Evolutionary conservation across 129 eudicot genomes (phyloP).

Genomic region (sunflower (Helianthus annuus)): HanXRQr2.0-SUNRISE NC_035445.2:119327469-119327968

Average conservation of each 20-base stretch:
- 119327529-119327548: no score
- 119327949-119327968: conserved; percentile 43
- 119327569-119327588: no score
- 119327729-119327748: conserved; percentile 63
- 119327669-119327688: conserved; percentile 67
- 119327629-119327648: neutral
- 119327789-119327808: conserved; percentile 83
- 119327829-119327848: conserved; percentile 67
- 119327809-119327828: conserved; percentile 78
- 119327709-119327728: conserved; percentile 62
- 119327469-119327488: no score
- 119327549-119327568: no score
- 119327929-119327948: conserved; percentile 74
- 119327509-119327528: no score
- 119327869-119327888: conserved; percentile 60
- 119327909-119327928: conserved; percentile 65
- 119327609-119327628: neutral
- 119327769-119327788: conserved; percentile 83
- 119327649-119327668: conserved; percentile 3
- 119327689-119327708: conserved; percentile 74
- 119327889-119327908: conserved; percentile 55
- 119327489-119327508: no score
- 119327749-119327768: conserved; percentile 82
- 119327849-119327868: conserved; percentile 64
- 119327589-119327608: neutral